A percentile compares a stretch with the other conserved stretches of the same genome.
Evolutionary conservation across 169 alveolate species (phyloP).

Genomic region (Gregarina niphandrodes): DNA sequence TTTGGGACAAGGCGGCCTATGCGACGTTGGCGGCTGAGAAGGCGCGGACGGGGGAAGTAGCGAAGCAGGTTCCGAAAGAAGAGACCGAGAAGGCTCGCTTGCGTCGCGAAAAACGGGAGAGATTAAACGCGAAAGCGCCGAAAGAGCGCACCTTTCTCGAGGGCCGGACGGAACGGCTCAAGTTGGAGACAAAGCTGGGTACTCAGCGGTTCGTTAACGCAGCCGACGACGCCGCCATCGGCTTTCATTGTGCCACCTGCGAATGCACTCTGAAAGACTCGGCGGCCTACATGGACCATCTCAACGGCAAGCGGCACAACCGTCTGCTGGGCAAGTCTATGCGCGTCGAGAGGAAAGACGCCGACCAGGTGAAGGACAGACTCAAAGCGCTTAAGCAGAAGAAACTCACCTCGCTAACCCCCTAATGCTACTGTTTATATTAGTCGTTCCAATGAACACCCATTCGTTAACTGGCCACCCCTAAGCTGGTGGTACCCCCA

Average conservation of each 20-base stretch:
- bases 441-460: too few relatives aligned
- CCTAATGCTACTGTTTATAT: not conserved
- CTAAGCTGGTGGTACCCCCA: too few relatives aligned
- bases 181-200: constrained; percentile 34
- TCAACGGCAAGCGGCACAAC: constrained; percentile 62
- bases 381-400: constrained; percentile 23
- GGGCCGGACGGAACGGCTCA: constrained; percentile 25
- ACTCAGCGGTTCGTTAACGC: constrained; percentile 29
- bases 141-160: constrained; percentile 35
- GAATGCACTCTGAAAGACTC: constrained; percentile 50
- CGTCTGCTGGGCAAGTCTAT: constrained; percentile 57
- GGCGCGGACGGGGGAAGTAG: constrained; percentile 24
- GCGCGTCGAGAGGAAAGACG: constrained; percentile 49
- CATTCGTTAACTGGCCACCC: too few relatives aligned
- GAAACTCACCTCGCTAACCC: constrained; percentile 15
- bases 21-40: constrained; percentile 24
- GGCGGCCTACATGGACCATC: constrained; percentile 56
- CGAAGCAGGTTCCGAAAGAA: too few relatives aligned
- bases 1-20: constrained; percentile 39
- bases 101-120: constrained; percentile 17
- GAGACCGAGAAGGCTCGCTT: constrained; percentile 27
- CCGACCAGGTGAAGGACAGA: constrained; percentile 40
- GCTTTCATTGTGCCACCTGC: constrained; percentile 43
- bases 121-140: constrained; percentile 20
- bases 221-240: constrained; percentile 39